Evolutionary conservation across 139 green algal genomes (phyloP).

Genomic region (Ettlia oleoabundans): DNA sequence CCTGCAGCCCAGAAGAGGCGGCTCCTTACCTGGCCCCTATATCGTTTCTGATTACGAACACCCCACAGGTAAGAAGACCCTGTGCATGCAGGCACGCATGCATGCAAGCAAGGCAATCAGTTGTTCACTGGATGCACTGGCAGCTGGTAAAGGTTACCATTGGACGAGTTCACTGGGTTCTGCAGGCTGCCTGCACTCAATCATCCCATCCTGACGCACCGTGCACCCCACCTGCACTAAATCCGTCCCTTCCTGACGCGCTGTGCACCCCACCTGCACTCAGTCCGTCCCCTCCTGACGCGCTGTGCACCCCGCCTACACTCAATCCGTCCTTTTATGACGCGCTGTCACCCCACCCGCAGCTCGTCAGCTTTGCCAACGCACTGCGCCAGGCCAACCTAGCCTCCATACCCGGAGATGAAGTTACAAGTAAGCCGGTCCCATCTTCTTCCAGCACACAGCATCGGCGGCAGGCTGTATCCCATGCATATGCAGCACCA

Average conservation of each 20-base stretch:
- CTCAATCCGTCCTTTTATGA: no score
- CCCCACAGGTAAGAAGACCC: neutral
- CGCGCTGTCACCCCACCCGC: no score
- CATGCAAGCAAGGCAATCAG: no score
- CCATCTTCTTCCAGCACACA: no score
- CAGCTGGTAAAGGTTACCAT: neutral
- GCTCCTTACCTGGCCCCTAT: neutral
- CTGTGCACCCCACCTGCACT: neutral
- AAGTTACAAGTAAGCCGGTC: slow-evolving; percentile 6
- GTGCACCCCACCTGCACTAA: no score
- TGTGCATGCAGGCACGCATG: neutral
- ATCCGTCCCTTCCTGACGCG: no score
- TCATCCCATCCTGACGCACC: no score
- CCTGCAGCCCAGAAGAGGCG: neutral
- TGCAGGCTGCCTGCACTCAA: neutral
- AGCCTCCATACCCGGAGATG: slow-evolving; percentile 2
- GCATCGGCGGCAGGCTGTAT: no score
- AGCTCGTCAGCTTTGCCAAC: slow-evolving; percentile 21
- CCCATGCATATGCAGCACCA: no score
- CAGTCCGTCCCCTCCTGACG: neutral
- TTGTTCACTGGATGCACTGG: neutral
- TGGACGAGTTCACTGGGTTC: neutral
- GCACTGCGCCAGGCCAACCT: slow-evolving; percentile 24
- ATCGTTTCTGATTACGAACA: neutral
- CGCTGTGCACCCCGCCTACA: no score